Base-by-base conservation (phyloP, 805 yeast genomes). In the Hanseniaspora taiwanica region DNA sequence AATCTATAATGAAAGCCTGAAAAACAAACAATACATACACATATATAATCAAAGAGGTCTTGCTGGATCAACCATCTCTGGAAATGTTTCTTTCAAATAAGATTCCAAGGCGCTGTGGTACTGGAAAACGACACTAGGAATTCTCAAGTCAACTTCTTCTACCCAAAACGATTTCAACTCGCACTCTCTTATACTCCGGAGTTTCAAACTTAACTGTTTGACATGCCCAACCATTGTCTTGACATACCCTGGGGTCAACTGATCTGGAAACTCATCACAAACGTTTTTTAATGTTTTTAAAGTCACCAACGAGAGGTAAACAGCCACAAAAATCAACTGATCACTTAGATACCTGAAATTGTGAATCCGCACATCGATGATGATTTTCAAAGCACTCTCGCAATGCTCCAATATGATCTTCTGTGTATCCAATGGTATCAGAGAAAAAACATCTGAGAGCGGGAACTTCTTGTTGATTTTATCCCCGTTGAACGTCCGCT, bases 111-210 rank as follows among this genome's bases (percentile, higher is more conserved):
- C 50, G 16, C 47, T 49, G 38, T 51, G 52, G 25, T 51, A 51
- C 33, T 51, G 55, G 13, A 51, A 39, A 35, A 51, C 47, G 13
- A 50, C 51, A 35, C 55, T 51, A 2, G 55, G 55, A 14, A 51
- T 43, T 29, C 44, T 44, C 19, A 51, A 42, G 40, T 51, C 55
- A n/a, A 51, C 53, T 36, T 51, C 55, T 37, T 51, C 55, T 9
- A 51, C 52, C 55, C 55, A 51, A 33, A 51, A 51, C 23, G 52
- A 48, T 42, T 49, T 51, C 21, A 51, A 35, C 34, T 51, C 55
- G 17, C 49, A 49, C 27, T 47, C 50, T 34, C 55, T 42, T 10
- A 51, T 48, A 35, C 43, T 46, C 21, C 49, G 51, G 7, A 51
- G 44, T n/a, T 52, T 44, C 25, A 46, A 41, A 13, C 49, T 48